Conservation (phyloP, 2,329 filamentous ascomycete genomes). For the Leptographium lundbergii region DNA sequence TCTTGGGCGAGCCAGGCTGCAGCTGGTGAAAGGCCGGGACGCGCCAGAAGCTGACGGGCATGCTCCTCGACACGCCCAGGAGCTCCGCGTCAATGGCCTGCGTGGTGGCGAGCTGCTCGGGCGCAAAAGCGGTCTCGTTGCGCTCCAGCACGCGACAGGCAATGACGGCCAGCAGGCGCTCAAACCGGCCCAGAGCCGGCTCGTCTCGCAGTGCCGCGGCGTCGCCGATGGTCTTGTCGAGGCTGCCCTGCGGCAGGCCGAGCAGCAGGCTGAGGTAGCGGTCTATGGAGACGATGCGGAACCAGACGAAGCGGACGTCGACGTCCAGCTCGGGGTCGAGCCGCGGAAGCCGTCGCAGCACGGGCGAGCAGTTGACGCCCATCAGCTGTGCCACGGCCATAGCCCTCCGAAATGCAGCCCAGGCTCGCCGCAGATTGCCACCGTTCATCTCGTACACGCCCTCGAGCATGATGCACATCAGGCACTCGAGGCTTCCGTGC, state of each 20-base stretch:
- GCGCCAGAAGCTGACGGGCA: slow-evolving; percentile 31
- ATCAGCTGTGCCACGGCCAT: slow-evolving; percentile 18
- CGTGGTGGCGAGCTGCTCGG: slow-evolving; percentile 16
- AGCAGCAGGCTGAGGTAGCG: slow-evolving; percentile 35
- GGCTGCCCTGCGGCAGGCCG: slow-evolving; percentile 27
- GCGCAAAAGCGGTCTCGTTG: slow-evolving; percentile 9
- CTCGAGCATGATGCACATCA: slow-evolving; percentile 37
- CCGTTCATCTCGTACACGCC: slow-evolving; percentile 30
- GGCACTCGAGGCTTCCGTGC: slow-evolving; percentile 29
- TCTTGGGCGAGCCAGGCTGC: neutral
- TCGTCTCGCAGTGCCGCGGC: too few species aligned
- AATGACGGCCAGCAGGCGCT: slow-evolving; percentile 18
- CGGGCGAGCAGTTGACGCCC: slow-evolving; percentile 2
- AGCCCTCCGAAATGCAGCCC: slow-evolving; percentile 30
- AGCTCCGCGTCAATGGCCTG: slow-evolving; percentile 25
- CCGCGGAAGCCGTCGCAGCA: neutral
- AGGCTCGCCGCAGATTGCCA: slow-evolving; percentile 31
- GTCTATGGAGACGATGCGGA: slow-evolving; percentile 30
- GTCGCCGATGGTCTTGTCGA: neutral
- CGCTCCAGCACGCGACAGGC: slow-evolving; percentile 26
- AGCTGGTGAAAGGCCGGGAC: slow-evolving; percentile 8
- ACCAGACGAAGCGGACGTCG: too few species aligned
- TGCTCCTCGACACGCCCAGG: slow-evolving; percentile 20
- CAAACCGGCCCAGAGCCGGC: slow-evolving; percentile 17
- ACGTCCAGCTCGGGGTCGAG: slow-evolving; percentile 13